Evolutionary conservation across 2,329 filamentous ascomycete genomes (phyloP), one percentile per base, ranked within the genome.

Genomic region (Colletotrichum magnum): DNA sequence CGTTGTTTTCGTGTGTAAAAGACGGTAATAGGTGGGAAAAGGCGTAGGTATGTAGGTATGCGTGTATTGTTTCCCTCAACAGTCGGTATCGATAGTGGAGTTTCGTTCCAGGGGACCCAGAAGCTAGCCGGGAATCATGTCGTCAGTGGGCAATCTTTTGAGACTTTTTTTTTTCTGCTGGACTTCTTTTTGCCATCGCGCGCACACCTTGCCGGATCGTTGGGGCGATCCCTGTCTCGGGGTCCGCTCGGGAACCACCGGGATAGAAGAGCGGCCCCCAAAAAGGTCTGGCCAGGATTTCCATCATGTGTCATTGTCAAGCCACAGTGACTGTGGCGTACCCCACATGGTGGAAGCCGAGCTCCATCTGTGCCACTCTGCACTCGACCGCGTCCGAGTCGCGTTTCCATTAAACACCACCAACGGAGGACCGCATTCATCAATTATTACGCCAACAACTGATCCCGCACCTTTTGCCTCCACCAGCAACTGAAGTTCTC

Each of bases 211-310:
- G 36, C 36, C 13, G 57, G 45, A 60, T 66, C 43, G 51, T 60
- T 69, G 62, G 57, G 56, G 62, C 4, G 43, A 61, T 41, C 53
- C 28, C 47, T 69, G 63, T 63, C 57, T 66, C 67, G 63, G 62
- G 56, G 56, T 61, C 63, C 63, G 67, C 39, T 69, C 67, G 67
- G 67, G 36, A 69, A 69, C 51, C 57, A 51, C 67, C 67, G 67
- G 67, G 67, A 51, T 52, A 48, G 2, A 36, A 10, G 9, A 36
- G 32, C 7, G 10, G 7, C 7, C 32, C 3, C 4, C 3, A 9
- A 36, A 15, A 13, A 26, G 36, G 43, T 28, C 36, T 21, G 58
- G 47, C 41, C 47, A 36, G 50, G 45, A 52, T 54, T 16, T 32
- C 32, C 45, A 13, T 45, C 26, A 43, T 24, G 41, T 52, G 36